Conservation (phyloP, 768 basidiomycete species). For the Boletus insuetus region DNA sequence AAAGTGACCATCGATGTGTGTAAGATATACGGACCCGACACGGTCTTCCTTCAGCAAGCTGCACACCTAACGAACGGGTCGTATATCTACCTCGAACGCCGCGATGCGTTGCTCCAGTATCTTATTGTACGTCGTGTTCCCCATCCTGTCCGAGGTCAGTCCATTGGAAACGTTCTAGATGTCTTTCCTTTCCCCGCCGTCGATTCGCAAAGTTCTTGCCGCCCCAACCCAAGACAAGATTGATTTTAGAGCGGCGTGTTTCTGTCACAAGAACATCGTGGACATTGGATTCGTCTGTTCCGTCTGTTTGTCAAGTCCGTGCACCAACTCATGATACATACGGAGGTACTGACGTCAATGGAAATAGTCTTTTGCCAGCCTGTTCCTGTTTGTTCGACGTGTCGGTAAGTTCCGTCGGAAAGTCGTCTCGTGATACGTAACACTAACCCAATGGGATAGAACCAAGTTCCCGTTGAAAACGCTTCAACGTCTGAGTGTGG, state of each 20-base stretch:
- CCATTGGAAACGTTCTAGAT: slow-evolving; percentile 51
- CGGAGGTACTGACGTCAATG: slow-evolving; percentile 9
- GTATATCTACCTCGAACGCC: slow-evolving; percentile 80
- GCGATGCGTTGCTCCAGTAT: slow-evolving; percentile 89
- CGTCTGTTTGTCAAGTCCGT: slow-evolving; percentile 94
- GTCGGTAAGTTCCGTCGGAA: slow-evolving; percentile 58
- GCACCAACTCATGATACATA: not conserved
- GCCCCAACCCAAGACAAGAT: slow-evolving; percentile 93
- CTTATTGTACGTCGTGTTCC: slow-evolving; percentile 55
- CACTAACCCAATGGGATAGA: slow-evolving; percentile 37
- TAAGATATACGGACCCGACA: slow-evolving; percentile 84
- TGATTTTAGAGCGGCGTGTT: slow-evolving; percentile 96
- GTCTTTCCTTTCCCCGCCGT: slow-evolving; percentile 70
- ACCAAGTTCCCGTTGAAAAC: slow-evolving; percentile 96
- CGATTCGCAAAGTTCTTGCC: slow-evolving; percentile 72
- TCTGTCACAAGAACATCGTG: slow-evolving; percentile 96
- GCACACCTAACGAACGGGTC: slow-evolving; percentile 93
- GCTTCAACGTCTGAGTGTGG: slow-evolving; percentile 74
- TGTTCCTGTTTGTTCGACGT: slow-evolving; percentile 90
- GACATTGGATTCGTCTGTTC: slow-evolving; percentile 98
- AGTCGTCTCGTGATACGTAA: not conserved
- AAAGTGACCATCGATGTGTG: slow-evolving; percentile 97
- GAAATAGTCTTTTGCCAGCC: slow-evolving; percentile 87
- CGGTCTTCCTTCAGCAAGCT: slow-evolving; percentile 96
- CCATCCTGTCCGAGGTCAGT: slow-evolving; percentile 3